Percentiles rank a stretch among this genome's conserved stretches.
Conservation (phyloP, 202 grass and related monocot genomes). For the Hordeum pubiflorum region DNA sequence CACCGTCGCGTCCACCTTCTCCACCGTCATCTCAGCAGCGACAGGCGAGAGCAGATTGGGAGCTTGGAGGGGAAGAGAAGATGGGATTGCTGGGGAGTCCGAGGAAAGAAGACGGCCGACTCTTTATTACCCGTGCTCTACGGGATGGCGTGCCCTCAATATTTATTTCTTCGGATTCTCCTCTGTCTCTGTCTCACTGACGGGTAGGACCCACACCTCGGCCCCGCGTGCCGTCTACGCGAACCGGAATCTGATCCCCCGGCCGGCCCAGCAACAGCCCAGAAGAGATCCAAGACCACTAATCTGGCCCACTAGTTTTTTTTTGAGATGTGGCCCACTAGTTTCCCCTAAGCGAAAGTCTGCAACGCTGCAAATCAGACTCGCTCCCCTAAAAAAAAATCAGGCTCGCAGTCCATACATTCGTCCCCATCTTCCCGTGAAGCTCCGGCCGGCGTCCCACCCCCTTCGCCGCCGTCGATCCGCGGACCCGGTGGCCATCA, state of each 20-base stretch:
- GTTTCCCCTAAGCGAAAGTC: neutral
- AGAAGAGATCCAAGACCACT: neutral
- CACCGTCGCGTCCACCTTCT: conserved; percentile 37
- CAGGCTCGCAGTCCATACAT: neutral
- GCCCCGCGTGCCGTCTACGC: neutral
- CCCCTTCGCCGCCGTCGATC: neutral
- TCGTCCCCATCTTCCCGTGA: neutral
- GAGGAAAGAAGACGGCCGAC: neutral
- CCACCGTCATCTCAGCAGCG: conserved; percentile 32
- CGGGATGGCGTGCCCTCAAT: conserved; percentile 1
- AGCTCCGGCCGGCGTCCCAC: conserved; percentile 10
- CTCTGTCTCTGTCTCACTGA: neutral
- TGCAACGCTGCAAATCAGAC: neutral
- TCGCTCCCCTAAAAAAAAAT: neutral
- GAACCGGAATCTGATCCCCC: neutral
- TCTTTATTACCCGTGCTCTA: neutral
- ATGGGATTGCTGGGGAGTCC: no score
- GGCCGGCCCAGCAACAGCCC: neutral
- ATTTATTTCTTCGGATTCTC: neutral
- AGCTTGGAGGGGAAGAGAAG: neutral
- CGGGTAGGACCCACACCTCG: neutral
- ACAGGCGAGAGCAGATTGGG: neutral
- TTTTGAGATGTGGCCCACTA: neutral
- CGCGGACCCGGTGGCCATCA: conserved; percentile 1
- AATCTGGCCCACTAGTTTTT: neutral